phyloP scores from a whole-genome alignment of 495 filamentous ascomycete species.

The Emericellopsis terricola region DNA sequence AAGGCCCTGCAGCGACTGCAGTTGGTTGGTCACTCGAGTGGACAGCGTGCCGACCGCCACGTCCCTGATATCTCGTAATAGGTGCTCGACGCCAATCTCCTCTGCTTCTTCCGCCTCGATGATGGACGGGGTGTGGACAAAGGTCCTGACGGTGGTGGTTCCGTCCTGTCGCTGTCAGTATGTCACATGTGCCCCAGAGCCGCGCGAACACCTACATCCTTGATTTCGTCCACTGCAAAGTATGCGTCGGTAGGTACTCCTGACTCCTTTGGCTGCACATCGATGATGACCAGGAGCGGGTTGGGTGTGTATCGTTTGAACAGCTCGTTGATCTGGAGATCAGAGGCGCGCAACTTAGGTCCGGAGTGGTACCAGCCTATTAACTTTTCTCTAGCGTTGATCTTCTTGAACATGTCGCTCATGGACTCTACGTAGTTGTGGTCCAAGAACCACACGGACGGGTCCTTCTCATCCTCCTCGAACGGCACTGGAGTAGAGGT shows the following conservation, averaged over 20 bases:
- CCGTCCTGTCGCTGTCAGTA: slow-evolving; percentile 48
- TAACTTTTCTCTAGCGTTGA: slow-evolving; percentile 96
- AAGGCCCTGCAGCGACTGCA: slow-evolving; percentile 91
- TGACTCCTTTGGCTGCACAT: slow-evolving; percentile 95
- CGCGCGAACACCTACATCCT: slow-evolving; percentile 55
- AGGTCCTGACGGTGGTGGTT: slow-evolving; percentile 90
- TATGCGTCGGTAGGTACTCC: slow-evolving; percentile 98
- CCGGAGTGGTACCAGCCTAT: slow-evolving; percentile 99
- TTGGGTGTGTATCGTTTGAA: slow-evolving; percentile 99
- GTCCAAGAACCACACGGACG: slow-evolving; percentile 96
- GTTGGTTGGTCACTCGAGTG: slow-evolving; percentile 90
- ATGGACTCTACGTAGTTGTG: slow-evolving; percentile 99
- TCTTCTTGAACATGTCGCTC: slow-evolving; percentile 99
- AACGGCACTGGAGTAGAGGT: slow-evolving; percentile 56
- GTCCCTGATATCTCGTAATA: slow-evolving; percentile 93
- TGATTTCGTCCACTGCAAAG: slow-evolving; percentile 98
- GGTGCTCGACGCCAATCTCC: slow-evolving; percentile 96
- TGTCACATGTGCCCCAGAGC: neutral
- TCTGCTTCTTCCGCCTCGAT: slow-evolving; percentile 98
- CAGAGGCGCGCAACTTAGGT: slow-evolving; percentile 88
- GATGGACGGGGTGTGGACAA: slow-evolving; percentile 96
- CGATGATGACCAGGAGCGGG: slow-evolving; percentile 90
- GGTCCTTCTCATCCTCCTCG: slow-evolving; percentile 96
- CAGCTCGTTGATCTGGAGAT: slow-evolving; percentile 98
- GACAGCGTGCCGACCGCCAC: slow-evolving; percentile 97